Base-by-base conservation (phyloP, 2,329 filamentous ascomycete species). In the Aspergillus versicolor region DNA sequence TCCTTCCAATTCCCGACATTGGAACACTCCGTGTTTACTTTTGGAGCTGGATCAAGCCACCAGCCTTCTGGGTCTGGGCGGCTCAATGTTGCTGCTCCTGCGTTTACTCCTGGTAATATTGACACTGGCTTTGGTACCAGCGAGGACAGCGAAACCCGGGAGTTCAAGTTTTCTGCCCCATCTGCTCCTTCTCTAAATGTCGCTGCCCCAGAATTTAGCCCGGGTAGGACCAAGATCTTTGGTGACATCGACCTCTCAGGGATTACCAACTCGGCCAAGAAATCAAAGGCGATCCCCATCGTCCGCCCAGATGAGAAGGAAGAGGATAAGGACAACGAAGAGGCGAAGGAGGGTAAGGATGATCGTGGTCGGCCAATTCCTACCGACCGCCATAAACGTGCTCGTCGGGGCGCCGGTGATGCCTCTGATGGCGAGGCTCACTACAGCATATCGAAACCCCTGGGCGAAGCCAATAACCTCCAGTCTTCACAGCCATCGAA, bases 251-350 rank as follows among this genome's bases (percentile, higher is more conserved):
- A 80, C 54, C 73, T 81, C 32, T 80, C 82, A 13, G 86, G 90
- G 21, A 81, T 86, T 49, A 76, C 84, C 27, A 89, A 89, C 66
- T 83, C 87, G 6, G 72, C 76, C 0, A 91, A 89, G 75, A 86
- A 85, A 65, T 90, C 88, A 4, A 97, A 94, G 75, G 91, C 91
- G 9, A 84, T 96, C 54, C 89, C 92, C 0, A 95, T 96, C 61
- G 76, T 93, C 9, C 82, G 81, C 40, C 89, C 90, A 1, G 80
- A 85, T 56, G 86, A 61, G 57, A 77, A 79, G 63, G 72, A 77
- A 61, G 73, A 71, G 4, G 41, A 40, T 65, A 75, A 61, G 58
- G 77, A 79, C 58, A 73, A 71, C 2, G 70, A 73, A 48, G 67
- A 70, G 27, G 69, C 71, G 44, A 66, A 69, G 55, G 68, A 69